phyloP scores from a whole-genome alignment of 305 asterid genomes.

The Euphrasia arctica region DNA sequence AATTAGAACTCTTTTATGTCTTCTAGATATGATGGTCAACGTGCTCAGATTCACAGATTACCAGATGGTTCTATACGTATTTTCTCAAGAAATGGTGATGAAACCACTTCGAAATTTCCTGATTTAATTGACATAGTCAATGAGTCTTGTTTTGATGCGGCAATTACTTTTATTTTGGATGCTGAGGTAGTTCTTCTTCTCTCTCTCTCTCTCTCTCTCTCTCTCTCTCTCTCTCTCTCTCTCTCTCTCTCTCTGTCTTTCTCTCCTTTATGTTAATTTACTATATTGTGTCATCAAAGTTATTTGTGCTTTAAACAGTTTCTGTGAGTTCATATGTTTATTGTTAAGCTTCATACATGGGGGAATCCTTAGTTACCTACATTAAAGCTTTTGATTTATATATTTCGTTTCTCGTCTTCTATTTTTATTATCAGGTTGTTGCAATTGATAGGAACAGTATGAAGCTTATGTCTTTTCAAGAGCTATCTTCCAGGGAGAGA shows the following conservation, averaged over 20 bases:
- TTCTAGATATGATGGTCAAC: constrained; percentile 93
- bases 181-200: constrained; percentile 65
- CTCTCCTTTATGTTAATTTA: background rate
- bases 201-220: too few relatives aligned
- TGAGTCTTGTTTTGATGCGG: constrained; percentile 45
- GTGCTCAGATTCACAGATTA: constrained; percentile 82
- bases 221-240: too few relatives aligned
- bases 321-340: constrained; percentile 21
- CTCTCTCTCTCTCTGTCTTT: too few relatives aligned
- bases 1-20: constrained; percentile 21
- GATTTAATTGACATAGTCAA: constrained; percentile 61
- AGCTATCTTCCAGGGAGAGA: constrained; percentile 89
- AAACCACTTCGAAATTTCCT: constrained; percentile 78
- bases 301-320: constrained; percentile 14
- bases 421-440: constrained; percentile 57
- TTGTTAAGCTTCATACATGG: constrained; percentile 18
- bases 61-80: constrained; percentile 69
- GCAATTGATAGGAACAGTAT: constrained; percentile 71
- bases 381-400: background rate
- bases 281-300: background rate
- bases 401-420: background rate
- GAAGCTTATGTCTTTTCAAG: constrained; percentile 91
- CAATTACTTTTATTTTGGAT: constrained; percentile 66
- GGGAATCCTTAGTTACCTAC: constrained; percentile 15
- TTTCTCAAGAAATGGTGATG: constrained; percentile 91